These are phyloP conservation scores for Dissoconium aciculare DNA, from an alignment of 2,329 filamentous ascomycete genomes.

Conservation along the genomic window DNA sequence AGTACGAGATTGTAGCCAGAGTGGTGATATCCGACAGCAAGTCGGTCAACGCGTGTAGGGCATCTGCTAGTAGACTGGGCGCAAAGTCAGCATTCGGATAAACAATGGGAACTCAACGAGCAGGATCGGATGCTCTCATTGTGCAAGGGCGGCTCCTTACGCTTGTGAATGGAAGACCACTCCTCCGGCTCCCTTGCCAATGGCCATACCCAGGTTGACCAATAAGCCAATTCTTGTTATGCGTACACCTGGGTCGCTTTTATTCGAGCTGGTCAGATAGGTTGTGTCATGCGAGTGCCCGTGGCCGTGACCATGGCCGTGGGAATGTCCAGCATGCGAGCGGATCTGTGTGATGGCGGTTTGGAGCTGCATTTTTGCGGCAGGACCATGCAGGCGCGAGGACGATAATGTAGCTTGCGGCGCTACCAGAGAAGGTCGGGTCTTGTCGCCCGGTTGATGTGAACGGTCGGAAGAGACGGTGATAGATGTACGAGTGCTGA, in stretches of 20 bases:
- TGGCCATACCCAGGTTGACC: conserved; percentile 85
- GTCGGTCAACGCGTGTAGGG: conserved; percentile 89
- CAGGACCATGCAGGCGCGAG: too few species aligned
- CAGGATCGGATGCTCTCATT: too few species aligned
- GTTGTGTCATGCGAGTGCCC: conserved; percentile 76
- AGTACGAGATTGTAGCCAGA: conserved; percentile 86
- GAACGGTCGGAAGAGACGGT: not conserved
- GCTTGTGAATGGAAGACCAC: conserved; percentile 85
- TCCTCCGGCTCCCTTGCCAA: conserved; percentile 82
- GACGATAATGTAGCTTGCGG: conserved; percentile 3
- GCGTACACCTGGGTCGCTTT: conserved; percentile 81
- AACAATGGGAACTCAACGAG: too few species aligned
- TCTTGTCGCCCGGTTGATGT: not conserved
- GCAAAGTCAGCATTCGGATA: not conserved
- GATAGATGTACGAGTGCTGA: not conserved
- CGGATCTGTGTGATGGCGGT: conserved; percentile 14
- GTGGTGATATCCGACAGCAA: conserved; percentile 91
- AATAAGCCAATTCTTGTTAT: conserved; percentile 81
- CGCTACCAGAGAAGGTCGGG: not conserved
- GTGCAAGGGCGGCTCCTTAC: too few species aligned
- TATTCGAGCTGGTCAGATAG: conserved; percentile 67
- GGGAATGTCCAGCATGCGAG: conserved; percentile 19
- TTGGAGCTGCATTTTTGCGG: conserved; percentile 11
- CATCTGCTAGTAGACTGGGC: conserved; percentile 48
- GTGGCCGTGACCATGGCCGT: conserved; percentile 43